These are phyloP conservation scores for Puccinia polysora DNA, from an alignment of 1,284 basidiomycete genomes.

Conservation along the genomic window DNA sequence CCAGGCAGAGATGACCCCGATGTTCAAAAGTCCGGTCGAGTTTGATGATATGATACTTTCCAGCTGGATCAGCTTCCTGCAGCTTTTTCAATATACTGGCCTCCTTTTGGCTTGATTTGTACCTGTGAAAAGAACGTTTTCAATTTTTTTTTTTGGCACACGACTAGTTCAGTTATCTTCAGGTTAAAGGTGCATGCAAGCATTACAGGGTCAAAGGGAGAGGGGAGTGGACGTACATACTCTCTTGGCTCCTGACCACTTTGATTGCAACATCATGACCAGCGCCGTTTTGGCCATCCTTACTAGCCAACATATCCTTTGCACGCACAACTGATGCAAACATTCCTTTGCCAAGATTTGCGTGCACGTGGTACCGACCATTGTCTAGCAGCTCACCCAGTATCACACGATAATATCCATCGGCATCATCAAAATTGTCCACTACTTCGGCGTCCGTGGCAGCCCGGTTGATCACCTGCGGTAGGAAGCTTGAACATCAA, in stretches of 20 bases:
- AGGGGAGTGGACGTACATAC: conserved; percentile 67
- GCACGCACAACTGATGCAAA: conserved; percentile 89
- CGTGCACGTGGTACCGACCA: conserved; percentile 89
- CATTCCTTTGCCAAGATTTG: conserved; percentile 94
- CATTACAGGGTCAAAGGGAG: background rate
- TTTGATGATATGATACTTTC: conserved; percentile 91
- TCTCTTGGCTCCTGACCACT: conserved; percentile 90
- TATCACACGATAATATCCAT: conserved; percentile 93
- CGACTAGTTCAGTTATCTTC: too few relatives aligned
- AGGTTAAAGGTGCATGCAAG: background rate
- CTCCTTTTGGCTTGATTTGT: conserved; percentile 91
- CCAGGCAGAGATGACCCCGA: conserved; percentile 89
- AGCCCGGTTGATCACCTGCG: conserved; percentile 45
- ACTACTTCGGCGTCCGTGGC: conserved; percentile 50
- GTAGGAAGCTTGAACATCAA: background rate
- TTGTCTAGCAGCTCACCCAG: conserved; percentile 90
- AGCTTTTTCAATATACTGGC: conserved; percentile 80
- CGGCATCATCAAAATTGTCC: conserved; percentile 67
- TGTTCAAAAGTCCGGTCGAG: conserved; percentile 92
- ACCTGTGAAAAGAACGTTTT: conserved; percentile 59
- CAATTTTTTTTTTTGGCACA: background rate
- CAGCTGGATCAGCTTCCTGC: conserved; percentile 81
- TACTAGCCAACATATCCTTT: conserved; percentile 27
- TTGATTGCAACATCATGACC: conserved; percentile 92
- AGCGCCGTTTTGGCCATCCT: conserved; percentile 54